Evolutionary conservation across 352 stramenopile genomes (phyloP), one percentile per base, ranked within the genome.

Genomic region (Globisporangium emineosum): DNA sequence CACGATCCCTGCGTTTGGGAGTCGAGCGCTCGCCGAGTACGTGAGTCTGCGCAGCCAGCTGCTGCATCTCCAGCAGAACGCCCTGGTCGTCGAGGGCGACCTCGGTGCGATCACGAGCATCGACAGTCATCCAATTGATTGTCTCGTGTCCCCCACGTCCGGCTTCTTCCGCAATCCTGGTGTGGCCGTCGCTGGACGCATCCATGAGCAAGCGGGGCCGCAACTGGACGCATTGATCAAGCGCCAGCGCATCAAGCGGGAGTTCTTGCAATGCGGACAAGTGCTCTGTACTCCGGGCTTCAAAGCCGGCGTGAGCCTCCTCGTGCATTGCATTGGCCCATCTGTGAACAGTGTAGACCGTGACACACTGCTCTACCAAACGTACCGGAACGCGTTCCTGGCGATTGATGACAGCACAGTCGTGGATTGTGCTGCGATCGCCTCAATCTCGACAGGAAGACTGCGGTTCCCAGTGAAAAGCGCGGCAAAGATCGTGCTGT

Each of bases 311-410:
- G 64, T 85, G 25, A 66, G 73, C 5, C 57, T 83, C 19, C 62
- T 93, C 19, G 71, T 90, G 10, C 84, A 93, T 55, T 89, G 77
- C 55, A 72, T 81, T 15, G 80, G 82, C 0, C 79, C 80, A 13
- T 57, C 37, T 0, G 47, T 19, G 7, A 33, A 33, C 21, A 17
- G 19, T 0, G n/a, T 33, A 0, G 37, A 68, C 21, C 37, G 67
- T 5, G 62, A 67, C 13, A 10, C 49, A 1, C 25, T 75, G 51
- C 66, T 93, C 15, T 89, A 88, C 65, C 60, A 75, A 35, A 77
- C 79, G 57, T 93, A 90, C 57, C 53, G 78, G 21, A 78, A 72
- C 8, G 81, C 79, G 10, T 60, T 91, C 9, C 30, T 53, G 9
- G 67, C 35, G 15, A 62, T 77, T 12, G 58, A 77, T 19, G 69